phyloP scores from a whole-genome alignment of 495 filamentous ascomycete species.

The Neurospora discreta region DNA sequence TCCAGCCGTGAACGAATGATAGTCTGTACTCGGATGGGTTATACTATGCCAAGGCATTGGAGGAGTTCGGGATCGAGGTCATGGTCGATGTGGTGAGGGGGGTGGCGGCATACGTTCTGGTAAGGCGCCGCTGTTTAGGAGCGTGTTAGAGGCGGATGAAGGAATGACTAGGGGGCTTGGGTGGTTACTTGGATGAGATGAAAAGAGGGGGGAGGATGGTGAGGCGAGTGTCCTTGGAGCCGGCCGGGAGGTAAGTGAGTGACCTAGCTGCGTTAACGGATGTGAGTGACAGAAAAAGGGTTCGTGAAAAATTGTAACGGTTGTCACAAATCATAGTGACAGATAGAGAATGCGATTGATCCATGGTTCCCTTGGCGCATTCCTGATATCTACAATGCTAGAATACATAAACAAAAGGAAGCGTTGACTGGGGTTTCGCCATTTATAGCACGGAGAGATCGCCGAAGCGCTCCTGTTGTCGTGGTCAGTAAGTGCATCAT shows the following conservation, averaged over 20 bases:
- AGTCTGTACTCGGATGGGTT: conserved; percentile 24
- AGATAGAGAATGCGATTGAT: background rate
- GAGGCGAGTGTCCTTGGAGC: background rate
- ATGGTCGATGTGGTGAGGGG: conserved; percentile 16
- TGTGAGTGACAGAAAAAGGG: background rate
- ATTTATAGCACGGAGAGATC: conserved; percentile 83
- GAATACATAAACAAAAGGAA: conserved; percentile 43
- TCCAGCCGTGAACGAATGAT: conserved; percentile 26
- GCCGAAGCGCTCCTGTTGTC: conserved; percentile 86
- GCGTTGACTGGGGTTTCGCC: conserved; percentile 8
- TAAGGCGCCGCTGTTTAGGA: conserved; percentile 15
- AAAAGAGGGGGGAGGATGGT: background rate
- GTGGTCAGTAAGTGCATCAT: conserved; percentile 6
- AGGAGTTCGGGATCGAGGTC: conserved; percentile 15
- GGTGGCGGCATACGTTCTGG: conserved; percentile 29
- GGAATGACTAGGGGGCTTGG: conserved; percentile 34
- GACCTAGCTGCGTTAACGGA: background rate
- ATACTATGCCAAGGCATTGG: conserved; percentile 23
- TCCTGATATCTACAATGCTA: conserved; percentile 46
- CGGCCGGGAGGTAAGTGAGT: background rate
- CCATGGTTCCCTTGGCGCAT: conserved; percentile 6
- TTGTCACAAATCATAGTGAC: background rate
- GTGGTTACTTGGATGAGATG: conserved; percentile 9
- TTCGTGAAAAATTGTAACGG: background rate
- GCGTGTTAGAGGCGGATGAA: conserved; percentile 20